These are phyloP conservation scores for Collybia mongolica DNA, from an alignment of 768 basidiomycete genomes.

Conservation along the genomic window DNA sequence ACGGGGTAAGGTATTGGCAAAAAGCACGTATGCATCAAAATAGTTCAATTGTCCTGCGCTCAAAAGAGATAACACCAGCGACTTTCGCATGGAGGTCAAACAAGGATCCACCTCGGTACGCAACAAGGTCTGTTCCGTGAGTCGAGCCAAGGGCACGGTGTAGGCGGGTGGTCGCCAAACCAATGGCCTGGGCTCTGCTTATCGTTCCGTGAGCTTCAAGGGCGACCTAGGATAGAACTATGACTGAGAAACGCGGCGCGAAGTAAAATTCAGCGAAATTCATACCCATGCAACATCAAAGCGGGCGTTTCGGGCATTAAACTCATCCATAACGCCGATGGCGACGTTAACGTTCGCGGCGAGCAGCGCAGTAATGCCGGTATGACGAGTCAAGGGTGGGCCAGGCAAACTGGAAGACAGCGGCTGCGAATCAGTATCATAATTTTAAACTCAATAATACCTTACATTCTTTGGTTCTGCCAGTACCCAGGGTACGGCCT, in stretches of 20 bases:
- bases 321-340: conserved; percentile 57
- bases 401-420: conserved; percentile 53
- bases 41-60: conserved; percentile 12
- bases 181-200: conserved; percentile 31
- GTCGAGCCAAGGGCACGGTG: conserved; percentile 32
- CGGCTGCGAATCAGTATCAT: background rate
- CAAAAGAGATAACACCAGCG: conserved; percentile 36
- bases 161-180: conserved; percentile 11
- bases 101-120: conserved; percentile 34
- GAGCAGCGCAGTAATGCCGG: conserved; percentile 51
- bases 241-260: background rate
- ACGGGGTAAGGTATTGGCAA: too few relatives aligned
- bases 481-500: conserved; percentile 65
- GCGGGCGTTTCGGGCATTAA: conserved; percentile 64
- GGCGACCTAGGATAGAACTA: conserved; percentile 15
- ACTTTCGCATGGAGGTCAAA: conserved; percentile 46
- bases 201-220: conserved; percentile 38
- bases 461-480: conserved; percentile 66
- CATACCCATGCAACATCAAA: conserved; percentile 63
- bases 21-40: too few relatives aligned
- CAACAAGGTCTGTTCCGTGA: conserved; percentile 39
- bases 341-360: conserved; percentile 63
- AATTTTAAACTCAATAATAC: background rate
- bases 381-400: conserved; percentile 61
- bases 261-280: conserved; percentile 1